Evolutionary conservation across 495 filamentous ascomycete species (phyloP).

Genomic region (Penicillium bialowiezense): DNA sequence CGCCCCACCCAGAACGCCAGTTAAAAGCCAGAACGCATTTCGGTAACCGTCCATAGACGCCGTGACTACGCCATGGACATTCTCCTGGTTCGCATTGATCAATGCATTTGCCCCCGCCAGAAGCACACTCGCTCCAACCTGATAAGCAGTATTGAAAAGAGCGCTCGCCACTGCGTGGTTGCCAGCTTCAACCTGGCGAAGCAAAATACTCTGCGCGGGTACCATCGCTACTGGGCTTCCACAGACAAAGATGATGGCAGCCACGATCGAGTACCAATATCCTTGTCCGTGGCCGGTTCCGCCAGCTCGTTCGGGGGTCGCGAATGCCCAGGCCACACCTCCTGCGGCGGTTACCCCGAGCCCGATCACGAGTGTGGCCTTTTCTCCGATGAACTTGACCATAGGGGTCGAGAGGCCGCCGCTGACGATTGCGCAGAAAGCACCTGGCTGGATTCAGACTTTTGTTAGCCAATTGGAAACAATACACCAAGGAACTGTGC

Average conservation of each 20-base stretch:
- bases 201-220: background rate
- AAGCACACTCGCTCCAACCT: background rate
- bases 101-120: background rate
- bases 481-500: no score
- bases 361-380: background rate
- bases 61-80: background rate
- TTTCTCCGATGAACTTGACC: background rate
- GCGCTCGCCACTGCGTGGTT: background rate
- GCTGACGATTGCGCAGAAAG: background rate
- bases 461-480: background rate
- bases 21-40: background rate
- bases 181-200: background rate
- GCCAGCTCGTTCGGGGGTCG: background rate
- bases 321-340: background rate
- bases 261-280: slow-evolving; percentile 1
- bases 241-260: background rate
- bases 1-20: background rate
- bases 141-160: background rate
- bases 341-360: background rate
- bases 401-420: background rate
- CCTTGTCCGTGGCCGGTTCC: background rate
- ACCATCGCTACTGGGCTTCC: background rate
- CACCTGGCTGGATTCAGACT: background rate
- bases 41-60: background rate
- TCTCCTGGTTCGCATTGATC: background rate